These are phyloP conservation scores for Omphalotus guepiniiformis DNA, from an alignment of 768 basidiomycete species.

Conservation along the genomic window DNA sequence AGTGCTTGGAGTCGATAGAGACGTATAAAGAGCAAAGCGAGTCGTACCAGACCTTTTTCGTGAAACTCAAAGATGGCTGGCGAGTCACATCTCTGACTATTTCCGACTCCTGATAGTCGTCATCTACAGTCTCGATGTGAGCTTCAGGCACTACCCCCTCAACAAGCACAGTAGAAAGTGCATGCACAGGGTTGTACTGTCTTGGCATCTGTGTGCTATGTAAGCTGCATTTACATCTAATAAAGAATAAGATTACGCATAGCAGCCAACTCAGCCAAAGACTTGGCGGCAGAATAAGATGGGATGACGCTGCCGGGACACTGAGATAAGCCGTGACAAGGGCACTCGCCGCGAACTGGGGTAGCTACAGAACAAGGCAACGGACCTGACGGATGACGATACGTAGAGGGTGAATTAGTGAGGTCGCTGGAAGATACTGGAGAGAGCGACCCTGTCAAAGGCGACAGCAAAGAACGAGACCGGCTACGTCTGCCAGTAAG, in stretches of 20 bases:
- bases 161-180: no score
- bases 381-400: neutral
- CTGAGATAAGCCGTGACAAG: slow-evolving; percentile 27
- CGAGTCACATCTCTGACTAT: slow-evolving; percentile 31
- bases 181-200: no score
- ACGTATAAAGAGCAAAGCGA: slow-evolving; percentile 55
- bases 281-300: neutral
- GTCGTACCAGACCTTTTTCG: slow-evolving; percentile 80
- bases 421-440: slow-evolving; percentile 16
- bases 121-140: slow-evolving; percentile 28
- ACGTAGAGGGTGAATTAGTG: slow-evolving; percentile 8
- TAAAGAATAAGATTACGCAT: no score
- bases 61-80: slow-evolving; percentile 63
- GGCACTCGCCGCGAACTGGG: slow-evolving; percentile 13
- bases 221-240: no score
- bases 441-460: slow-evolving; percentile 9
- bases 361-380: slow-evolving; percentile 11
- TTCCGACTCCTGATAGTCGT: slow-evolving; percentile 18
- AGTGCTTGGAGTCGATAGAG: slow-evolving; percentile 26
- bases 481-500: neutral
- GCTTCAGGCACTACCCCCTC: slow-evolving; percentile 6
- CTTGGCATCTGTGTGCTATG: no score
- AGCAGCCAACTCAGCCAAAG: no score
- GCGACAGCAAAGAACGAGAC: no score
- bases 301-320: slow-evolving; percentile 15